Base-by-base conservation (phyloP, 495 filamentous ascomycete species). In the Elasticomyces elasticus region DNA sequence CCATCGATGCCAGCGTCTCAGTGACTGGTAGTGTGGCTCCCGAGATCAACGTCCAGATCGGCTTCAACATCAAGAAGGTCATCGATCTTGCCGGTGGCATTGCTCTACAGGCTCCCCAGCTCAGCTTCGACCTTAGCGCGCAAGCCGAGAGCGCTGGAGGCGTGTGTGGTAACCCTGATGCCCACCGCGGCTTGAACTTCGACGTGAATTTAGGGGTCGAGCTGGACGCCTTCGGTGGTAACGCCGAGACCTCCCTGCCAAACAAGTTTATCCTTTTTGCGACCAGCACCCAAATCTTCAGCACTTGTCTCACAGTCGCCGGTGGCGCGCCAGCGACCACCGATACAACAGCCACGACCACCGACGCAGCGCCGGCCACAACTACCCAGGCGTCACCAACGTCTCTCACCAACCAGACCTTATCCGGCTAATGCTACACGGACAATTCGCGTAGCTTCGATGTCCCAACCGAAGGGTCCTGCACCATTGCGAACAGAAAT, bases 341-440 rank as follows among this genome's bases (percentile, higher is more conserved):
- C n/a, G n/a, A n/a, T n/a, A n/a, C n/a, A n/a, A 43, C 40, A 7
- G 40, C 40, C 20, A 22, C 40, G 7, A 43, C 40, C 40, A 19
- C 40, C n/a, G 40, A 7, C 6, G 40, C 10, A n/a, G 20, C 40
- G 40, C 40, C 20, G 13, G 33, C 92, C n/a, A n/a, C n/a, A n/a
- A n/a, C n/a, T n/a, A n/a, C n/a, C n/a, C n/a, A n/a, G n/a, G n/a
- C n/a, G n/a, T n/a, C n/a, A n/a, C n/a, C n/a, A n/a, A n/a, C n/a
- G n/a, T n/a, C n/a, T n/a, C n/a, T n/a, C n/a, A n/a, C n/a, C n/a
- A n/a, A n/a, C n/a, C n/a, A n/a, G n/a, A n/a, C n/a, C n/a, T n/a
- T n/a, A n/a, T n/a, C n/a, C n/a, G n/a, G n/a, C n/a, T n/a, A n/a
- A n/a, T n/a, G n/a, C n/a, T n/a, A n/a, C n/a, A n/a, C n/a, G n/a